Base-by-base conservation (phyloP, 1,284 basidiomycete species). In the Ustilago nuda region DNA sequence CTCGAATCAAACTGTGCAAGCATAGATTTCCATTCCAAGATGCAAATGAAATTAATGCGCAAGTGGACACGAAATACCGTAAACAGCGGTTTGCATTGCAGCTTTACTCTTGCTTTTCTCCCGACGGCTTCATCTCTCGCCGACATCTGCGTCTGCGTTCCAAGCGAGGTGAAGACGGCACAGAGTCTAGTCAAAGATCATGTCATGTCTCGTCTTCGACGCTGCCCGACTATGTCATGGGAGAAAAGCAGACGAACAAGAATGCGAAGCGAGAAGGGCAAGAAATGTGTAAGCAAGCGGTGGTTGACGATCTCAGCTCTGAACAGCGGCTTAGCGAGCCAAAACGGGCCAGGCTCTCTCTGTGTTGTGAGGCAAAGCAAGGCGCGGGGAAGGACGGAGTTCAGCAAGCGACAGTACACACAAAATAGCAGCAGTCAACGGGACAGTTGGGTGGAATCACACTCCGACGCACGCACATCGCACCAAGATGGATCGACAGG, bases 241-340 rank as follows among this genome's bases (percentile, higher is more conserved):
- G 54, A 37, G 43, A 50, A 50, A 30, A 11, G 27, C 27, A 15
- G 15, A 15, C 37, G 11, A 39, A 4, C 11, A 39, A 15, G 27
- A 50, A 50, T 6, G 23, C 23, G 13, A 12, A 9, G 35, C 35
- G 52, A 27, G 52, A 36, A 17, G 35, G 33, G 13, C 23, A 35
- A 51, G 52, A 53, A 15, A 35, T 53, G 33, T 53, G 36, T 55
- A 70, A 65, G 62, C 67, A 62, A 70, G 67, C 67, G 61, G 61
- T 45, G 55, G 33, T 45, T 33, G 61, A 33, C 53, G 60, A 58
- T 68, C 60, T 61, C 66, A 56, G 60, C 60, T 68, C 32, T 50
- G 30, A 50, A 30, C 13, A 27, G 27, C 48, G 48, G 27, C 30
- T 50, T 12, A 50, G 48, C 48, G 48, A 50, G 30, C 48, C n/a